Conservation (phyloP, 148 eudicot genomes). For the Nepenthes gracilis region DNA sequence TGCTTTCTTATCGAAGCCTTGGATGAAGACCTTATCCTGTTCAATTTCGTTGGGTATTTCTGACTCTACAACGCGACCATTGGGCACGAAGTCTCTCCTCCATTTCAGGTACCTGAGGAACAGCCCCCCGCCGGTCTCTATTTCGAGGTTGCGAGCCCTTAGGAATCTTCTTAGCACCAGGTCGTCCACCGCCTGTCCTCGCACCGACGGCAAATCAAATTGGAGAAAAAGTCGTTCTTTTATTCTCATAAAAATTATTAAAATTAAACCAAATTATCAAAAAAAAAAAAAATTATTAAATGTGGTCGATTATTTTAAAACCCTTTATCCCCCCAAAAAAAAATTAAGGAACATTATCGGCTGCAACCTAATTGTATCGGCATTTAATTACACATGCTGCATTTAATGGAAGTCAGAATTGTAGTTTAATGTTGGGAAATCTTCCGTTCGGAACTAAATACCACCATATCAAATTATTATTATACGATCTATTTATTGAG, state of each 20-base stretch:
- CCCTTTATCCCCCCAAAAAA: too few relatives aligned
- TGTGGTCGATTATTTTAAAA: too few relatives aligned
- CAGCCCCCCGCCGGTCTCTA: constrained; percentile 43
- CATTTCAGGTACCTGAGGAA: constrained; percentile 45
- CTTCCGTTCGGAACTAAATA: too few relatives aligned
- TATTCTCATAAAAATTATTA: not conserved
- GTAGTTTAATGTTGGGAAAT: too few relatives aligned
- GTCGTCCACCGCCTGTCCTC: constrained; percentile 40
- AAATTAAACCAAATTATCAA: too few relatives aligned
- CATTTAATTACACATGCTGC: too few relatives aligned
- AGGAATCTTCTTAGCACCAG: constrained; percentile 52
- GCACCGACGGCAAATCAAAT: not conserved
- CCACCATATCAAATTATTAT: too few relatives aligned
- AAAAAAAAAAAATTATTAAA: too few relatives aligned
- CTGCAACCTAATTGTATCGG: too few relatives aligned
- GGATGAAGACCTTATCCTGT: constrained; percentile 46
- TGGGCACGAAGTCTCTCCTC: constrained; percentile 50
- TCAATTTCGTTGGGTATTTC: constrained; percentile 41
- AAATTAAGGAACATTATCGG: too few relatives aligned
- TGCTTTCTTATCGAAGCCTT: constrained; percentile 49
- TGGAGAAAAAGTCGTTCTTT: not conserved
- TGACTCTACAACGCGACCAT: constrained; percentile 33
- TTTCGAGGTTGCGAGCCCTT: constrained; percentile 49
- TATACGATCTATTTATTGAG: too few relatives aligned
- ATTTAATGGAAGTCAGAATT: too few relatives aligned